These are phyloP conservation scores for Xylaria sp. DNA, from an alignment of 2,329 filamentous ascomycete genomes.

Conservation along the genomic window DNA sequence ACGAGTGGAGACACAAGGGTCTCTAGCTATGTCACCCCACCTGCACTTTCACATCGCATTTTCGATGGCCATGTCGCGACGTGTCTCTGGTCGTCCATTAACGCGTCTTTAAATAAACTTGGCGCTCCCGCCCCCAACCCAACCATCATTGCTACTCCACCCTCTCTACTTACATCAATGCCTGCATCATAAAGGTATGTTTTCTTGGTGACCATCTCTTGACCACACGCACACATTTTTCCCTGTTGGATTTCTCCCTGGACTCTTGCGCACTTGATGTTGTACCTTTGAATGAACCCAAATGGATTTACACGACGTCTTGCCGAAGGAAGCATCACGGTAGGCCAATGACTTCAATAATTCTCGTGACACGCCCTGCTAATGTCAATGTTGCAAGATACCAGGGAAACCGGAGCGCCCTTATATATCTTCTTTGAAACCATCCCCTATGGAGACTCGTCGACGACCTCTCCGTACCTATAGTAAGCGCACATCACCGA, in stretches of 20 bases:
- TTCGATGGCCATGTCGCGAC: conserved; percentile 27
- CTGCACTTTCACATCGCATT: conserved; percentile 33
- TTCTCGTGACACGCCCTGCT: not conserved
- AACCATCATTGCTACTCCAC: not conserved
- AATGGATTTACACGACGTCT: conserved; percentile 30
- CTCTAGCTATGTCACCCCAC: conserved; percentile 35
- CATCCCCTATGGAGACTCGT: conserved; percentile 33
- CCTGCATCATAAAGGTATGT: not conserved
- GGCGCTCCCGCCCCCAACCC: not conserved
- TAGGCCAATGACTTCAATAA: conserved; percentile 17
- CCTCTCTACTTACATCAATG: not conserved
- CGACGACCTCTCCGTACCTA: conserved; percentile 54
- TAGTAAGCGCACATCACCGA: conserved; percentile 48
- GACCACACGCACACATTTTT: not conserved
- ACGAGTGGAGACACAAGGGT: not conserved
- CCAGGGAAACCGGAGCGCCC: conserved; percentile 38
- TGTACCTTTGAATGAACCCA: conserved; percentile 5
- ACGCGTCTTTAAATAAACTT: conserved; percentile 37
- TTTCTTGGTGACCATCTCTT: conserved; percentile 6
- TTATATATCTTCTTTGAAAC: conserved; percentile 37
- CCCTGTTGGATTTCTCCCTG: conserved; percentile 6
- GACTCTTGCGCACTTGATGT: conserved; percentile 7
- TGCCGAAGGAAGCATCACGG: conserved; percentile 31
- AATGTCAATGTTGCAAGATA: conserved; percentile 26
- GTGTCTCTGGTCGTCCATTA: conserved; percentile 37